Conservation (phyloP, 306 rosid genomes). For the Sophora flavescens region DNA sequence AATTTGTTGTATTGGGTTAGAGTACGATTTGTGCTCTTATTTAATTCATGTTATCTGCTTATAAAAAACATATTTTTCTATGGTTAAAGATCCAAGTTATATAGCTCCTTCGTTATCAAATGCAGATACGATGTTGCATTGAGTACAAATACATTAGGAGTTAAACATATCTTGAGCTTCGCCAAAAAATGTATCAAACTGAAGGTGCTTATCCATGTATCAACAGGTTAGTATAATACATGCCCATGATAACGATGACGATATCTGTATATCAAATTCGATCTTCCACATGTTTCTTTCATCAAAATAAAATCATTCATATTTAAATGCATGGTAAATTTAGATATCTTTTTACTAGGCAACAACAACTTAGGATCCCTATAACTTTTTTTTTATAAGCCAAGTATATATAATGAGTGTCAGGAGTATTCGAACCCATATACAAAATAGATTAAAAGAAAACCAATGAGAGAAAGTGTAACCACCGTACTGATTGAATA, state of each 20-base stretch:
- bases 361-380: too few species aligned
- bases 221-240: slow-evolving; percentile 64
- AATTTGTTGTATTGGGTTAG: too few species aligned
- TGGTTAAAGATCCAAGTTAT: background rate
- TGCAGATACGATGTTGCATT: slow-evolving; percentile 75
- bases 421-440: too few species aligned
- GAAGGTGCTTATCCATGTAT: slow-evolving; percentile 69
- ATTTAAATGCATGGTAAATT: background rate
- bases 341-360: too few species aligned
- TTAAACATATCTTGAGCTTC: slow-evolving; percentile 61
- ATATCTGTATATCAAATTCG: background rate
- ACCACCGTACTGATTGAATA: too few species aligned
- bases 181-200: slow-evolving; percentile 65
- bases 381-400: too few species aligned
- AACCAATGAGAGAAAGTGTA: too few species aligned
- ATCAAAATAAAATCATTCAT: background rate
- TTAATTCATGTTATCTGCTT: too few species aligned
- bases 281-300: background rate
- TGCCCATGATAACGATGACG: background rate
- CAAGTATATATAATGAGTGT: too few species aligned
- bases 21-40: too few species aligned
- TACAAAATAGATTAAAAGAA: too few species aligned
- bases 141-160: slow-evolving; percentile 70
- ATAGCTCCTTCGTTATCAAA: background rate
- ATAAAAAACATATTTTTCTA: too few species aligned